A percentile compares a stretch with the other conserved stretches of the same genome.
phyloP scores from a whole-genome alignment of 1,284 basidiomycete genomes.

The Leucoagaricus sp. region DNA sequence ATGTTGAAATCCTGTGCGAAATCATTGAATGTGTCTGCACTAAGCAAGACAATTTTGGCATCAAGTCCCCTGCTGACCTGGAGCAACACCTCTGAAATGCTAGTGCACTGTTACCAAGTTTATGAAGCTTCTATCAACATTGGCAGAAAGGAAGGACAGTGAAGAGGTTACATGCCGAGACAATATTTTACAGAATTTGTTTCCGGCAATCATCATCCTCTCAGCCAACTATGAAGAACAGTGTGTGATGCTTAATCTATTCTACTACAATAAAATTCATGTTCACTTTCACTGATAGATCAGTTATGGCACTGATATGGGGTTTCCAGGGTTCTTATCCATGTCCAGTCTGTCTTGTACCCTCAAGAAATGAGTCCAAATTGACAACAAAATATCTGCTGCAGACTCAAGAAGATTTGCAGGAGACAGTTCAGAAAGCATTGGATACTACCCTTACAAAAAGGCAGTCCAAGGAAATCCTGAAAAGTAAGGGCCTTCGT shows the following conservation, averaged over 20 bases:
- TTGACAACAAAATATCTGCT: neutral
- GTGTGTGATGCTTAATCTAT: slow-evolving; percentile 21
- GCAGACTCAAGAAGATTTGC: neutral
- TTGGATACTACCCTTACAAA: neutral
- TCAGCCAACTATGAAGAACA: slow-evolving; percentile 41
- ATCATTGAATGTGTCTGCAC: neutral
- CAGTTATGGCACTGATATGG: slow-evolving; percentile 24
- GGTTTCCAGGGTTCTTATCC: neutral
- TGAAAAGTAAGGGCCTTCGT: neutral
- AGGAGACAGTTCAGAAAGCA: neutral
- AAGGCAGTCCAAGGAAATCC: neutral
- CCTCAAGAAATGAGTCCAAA: neutral
- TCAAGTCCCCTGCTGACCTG: neutral
- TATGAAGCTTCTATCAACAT: neutral
- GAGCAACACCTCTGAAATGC: neutral
- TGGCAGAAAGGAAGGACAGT: neutral
- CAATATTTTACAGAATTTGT: slow-evolving; percentile 21
- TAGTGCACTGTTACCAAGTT: neutral
- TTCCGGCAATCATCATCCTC: slow-evolving; percentile 32
- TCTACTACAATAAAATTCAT: no score
- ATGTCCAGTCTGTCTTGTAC: neutral
- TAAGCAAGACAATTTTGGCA: neutral
- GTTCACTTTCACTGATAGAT: neutral
- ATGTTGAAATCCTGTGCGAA: neutral
- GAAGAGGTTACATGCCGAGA: slow-evolving; percentile 4